Percentiles rank a stretch among this genome's conserved stretches.
These are phyloP conservation scores for Quillaja saponaria DNA, from an alignment of 306 rosid species.

Conservation along the genomic window DNA sequence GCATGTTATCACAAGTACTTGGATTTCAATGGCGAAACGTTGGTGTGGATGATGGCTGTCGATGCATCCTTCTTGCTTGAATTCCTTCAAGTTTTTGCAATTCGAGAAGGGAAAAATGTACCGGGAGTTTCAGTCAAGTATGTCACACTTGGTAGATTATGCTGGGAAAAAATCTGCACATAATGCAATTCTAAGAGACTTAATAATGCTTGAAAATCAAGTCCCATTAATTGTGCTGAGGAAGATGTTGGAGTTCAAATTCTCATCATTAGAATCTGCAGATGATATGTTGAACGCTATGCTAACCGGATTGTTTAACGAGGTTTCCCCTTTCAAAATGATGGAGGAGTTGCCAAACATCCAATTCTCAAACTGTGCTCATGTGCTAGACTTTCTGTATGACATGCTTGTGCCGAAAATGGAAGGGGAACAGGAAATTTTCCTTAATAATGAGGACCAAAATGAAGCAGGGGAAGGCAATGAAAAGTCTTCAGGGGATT, in stretches of 20 bases:
- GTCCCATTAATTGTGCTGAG: slow-evolving; percentile 68
- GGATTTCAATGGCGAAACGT: slow-evolving; percentile 62
- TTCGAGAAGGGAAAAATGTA: slow-evolving; percentile 38
- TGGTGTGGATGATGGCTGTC: slow-evolving; percentile 75
- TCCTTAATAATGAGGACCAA: slow-evolving; percentile 33
- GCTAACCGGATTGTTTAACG: slow-evolving; percentile 56
- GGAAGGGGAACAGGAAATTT: slow-evolving; percentile 27
- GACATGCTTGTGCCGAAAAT: slow-evolving; percentile 49
- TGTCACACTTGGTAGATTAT: slow-evolving; percentile 67
- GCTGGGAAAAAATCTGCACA: slow-evolving; percentile 59
- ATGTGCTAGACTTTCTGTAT: slow-evolving; percentile 67
- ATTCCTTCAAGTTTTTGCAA: slow-evolving; percentile 56
- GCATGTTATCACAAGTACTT: slow-evolving; percentile 73
- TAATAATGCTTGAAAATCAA: slow-evolving; percentile 82
- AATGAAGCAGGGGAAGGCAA: slow-evolving; percentile 22
- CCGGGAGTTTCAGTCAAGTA: slow-evolving; percentile 43
- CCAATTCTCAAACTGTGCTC: slow-evolving; percentile 47
- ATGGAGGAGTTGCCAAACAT: slow-evolving; percentile 36
- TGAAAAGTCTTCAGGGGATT: slow-evolving; percentile 17
- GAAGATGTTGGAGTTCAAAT: slow-evolving; percentile 51
- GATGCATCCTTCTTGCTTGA: slow-evolving; percentile 77
- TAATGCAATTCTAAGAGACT: slow-evolving; percentile 66
- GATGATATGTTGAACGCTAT: slow-evolving; percentile 52
- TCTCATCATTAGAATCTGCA: slow-evolving; percentile 41
- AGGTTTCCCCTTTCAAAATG: slow-evolving; percentile 67